Base-by-base conservation (phyloP, 108 stramenopile genomes). In the Skeletonema costatum region DNA sequence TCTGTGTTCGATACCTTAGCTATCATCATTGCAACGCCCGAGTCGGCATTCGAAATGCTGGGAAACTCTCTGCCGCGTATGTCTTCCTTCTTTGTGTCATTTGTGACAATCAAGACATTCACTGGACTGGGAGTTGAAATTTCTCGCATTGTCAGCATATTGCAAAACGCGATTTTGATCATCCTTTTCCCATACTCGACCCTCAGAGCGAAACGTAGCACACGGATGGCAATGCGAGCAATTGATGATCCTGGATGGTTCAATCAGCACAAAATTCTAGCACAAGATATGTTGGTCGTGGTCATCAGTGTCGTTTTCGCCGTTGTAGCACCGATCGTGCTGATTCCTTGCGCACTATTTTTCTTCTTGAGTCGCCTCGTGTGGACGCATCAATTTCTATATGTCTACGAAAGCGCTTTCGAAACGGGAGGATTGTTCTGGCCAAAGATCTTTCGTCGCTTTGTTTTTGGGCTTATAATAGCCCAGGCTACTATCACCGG, bases 371-470 rank as follows among this genome's bases (percentile, higher is more conserved):
- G 85, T 44, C 83, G 93, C 16, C 88, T 97, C 66, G 83, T 96
- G 69, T 97, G 94, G 93, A 96, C 94, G 19, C 97, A 97, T 74
- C 97, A 97, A 41, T 91, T 94, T 63, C 68, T 97, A 19, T 97
- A 93, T 63, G 89, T 95, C 4, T 97, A 96, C 73, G 97, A 97
- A 77, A 89, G 91, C 63, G 90, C 92, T 17, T 97, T 93, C 81
- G 97, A 97, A 78, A 93, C 92, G 64, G 97, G 97, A 66, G 96
- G 96, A n/a, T 84, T 89, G 73, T 96, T 95, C 68, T 97, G 93
- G 94, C 97, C 97, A 12, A 96, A 94, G 70, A 94, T 97, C 21
- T 95, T 94, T 68, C 90, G 94, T 30, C 86, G 97, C 2, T 95
- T 94, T 73, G 86, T 96, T 8, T 95, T 97, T 83, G 97, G 93